phyloP scores from a whole-genome alignment of 805 yeast species.

The Yarrowia osloensis region DNA sequence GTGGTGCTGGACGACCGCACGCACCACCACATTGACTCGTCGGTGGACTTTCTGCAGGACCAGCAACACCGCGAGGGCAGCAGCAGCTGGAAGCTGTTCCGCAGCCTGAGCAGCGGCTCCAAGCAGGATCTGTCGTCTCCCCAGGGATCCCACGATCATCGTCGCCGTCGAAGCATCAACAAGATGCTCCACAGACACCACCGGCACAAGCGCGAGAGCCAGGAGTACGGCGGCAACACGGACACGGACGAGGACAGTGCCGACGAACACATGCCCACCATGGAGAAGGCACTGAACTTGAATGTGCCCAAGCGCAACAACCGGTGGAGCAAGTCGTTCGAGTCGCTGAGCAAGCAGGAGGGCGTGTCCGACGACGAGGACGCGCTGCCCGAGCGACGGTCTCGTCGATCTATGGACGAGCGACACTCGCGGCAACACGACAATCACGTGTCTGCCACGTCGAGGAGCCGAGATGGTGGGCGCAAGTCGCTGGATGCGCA shows the following conservation, averaged over 20 bases:
- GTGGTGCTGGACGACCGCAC: slow-evolving; percentile 40
- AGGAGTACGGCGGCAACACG: slow-evolving; percentile 10
- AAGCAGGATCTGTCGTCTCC: neutral
- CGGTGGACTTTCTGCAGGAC: slow-evolving; percentile 44
- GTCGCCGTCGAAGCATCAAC: neutral
- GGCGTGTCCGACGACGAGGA: slow-evolving; percentile 22
- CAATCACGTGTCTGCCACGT: neutral
- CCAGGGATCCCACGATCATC: neutral
- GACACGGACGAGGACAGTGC: slow-evolving; percentile 1
- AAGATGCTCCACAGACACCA: slow-evolving; percentile 25
- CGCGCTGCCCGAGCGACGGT: neutral
- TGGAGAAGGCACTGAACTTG: neutral
- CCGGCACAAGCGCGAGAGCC: slow-evolving; percentile 2
- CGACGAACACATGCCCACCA: neutral
- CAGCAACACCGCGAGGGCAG: slow-evolving; percentile 38
- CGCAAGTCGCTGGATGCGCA: slow-evolving; percentile 22
- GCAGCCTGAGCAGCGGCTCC: slow-evolving; percentile 13
- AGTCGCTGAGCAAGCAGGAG: slow-evolving; percentile 7
- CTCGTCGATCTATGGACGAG: slow-evolving; percentile 16
- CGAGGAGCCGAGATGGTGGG: slow-evolving; percentile 14
- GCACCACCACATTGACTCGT: slow-evolving; percentile 41
- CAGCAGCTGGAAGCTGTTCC: slow-evolving; percentile 27
- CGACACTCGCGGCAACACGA: slow-evolving; percentile 1
- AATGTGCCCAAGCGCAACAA: slow-evolving; percentile 14
- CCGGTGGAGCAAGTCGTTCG: slow-evolving; percentile 22